Base-by-base conservation (phyloP, 768 basidiomycete genomes). In the Xanthoconium purpureum region DNA sequence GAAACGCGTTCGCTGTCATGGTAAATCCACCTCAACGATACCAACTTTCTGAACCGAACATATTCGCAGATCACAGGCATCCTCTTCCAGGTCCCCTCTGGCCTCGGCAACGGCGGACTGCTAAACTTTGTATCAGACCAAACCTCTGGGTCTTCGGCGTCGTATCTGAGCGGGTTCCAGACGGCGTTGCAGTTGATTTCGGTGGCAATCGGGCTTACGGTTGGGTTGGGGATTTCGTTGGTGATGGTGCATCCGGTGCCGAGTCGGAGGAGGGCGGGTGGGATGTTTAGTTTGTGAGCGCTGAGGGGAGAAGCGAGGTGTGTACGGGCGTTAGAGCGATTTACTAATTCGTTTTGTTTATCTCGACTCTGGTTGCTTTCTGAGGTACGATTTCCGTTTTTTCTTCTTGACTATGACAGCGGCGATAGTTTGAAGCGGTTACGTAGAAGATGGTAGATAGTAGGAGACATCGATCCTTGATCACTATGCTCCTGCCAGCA, bases 21-120 rank as follows among this genome's bases (percentile, higher is more conserved):
- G 88, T 89, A 42, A 36, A 79, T 70, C 29, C 37, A 36, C 5
- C 14, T 8, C 17, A 14, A 13, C 24, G 24, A 24, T 24, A 24
- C 24, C 2, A 24, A 24, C 24, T 29, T 1, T 17, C 20, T 36
- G n/a, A 14, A 29, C 36, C 30, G 4, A 24, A 24, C 24, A 24
- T 24, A 24, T 24, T 24, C 24, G 24, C 48, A 74, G 79, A 85
- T 89, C 59, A 89, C 87, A 0, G 90, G 88, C 24, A 88, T 94
- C 47, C 77, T 93, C 15, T 89, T 93, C 74, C 92, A 94, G 72
- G 79, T 94, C 1, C 91, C 91, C 0, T 89, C 88, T 9, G 91
- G 91, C 38, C 79, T 94, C 12, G 84, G 86, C 9, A 89, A 83
- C 43, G 89, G 89, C 12, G 91, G 91, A 32, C 80, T 94, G 8